These are phyloP conservation scores for Penicillium sp. DNA, from an alignment of 2,329 filamentous ascomycete genomes.

Conservation along the genomic window DNA sequence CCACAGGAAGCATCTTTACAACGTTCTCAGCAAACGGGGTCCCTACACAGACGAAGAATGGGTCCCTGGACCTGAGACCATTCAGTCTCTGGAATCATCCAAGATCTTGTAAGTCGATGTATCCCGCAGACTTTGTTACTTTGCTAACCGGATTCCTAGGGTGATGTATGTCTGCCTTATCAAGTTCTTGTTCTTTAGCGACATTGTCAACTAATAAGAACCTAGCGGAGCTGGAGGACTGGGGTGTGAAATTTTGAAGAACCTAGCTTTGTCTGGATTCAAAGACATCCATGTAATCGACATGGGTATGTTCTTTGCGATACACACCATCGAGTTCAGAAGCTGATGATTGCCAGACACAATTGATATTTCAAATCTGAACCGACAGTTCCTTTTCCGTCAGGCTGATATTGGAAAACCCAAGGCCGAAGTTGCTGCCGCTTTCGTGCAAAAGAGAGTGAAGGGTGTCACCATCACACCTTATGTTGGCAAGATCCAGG, in stretches of 20 bases:
- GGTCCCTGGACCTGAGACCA: slow-evolving; percentile 53
- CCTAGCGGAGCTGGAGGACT: slow-evolving; percentile 85
- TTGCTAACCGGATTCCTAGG: slow-evolving; percentile 38
- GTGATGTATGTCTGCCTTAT: slow-evolving; percentile 50
- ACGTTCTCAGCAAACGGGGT: slow-evolving; percentile 72
- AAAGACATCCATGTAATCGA: slow-evolving; percentile 98
- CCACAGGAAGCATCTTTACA: slow-evolving; percentile 78
- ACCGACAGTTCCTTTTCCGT: slow-evolving; percentile 95
- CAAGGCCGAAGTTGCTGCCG: slow-evolving; percentile 90
- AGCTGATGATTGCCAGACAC: slow-evolving; percentile 64
- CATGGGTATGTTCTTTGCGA: slow-evolving; percentile 68
- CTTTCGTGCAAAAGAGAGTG: slow-evolving; percentile 86
- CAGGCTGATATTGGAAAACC: slow-evolving; percentile 86
- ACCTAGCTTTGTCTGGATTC: slow-evolving; percentile 92
- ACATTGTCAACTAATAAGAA: not conserved
- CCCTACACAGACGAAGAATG: slow-evolving; percentile 75
- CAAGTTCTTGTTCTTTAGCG: not conserved
- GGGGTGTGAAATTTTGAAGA: slow-evolving; percentile 95
- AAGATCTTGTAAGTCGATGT: slow-evolving; percentile 67
- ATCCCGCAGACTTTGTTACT: not conserved
- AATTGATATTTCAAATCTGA: slow-evolving; percentile 97
- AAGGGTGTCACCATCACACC: slow-evolving; percentile 90
- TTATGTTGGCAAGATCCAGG: slow-evolving; percentile 92
- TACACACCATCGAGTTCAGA: not conserved
- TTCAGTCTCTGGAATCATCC: slow-evolving; percentile 63